Evolutionary conservation across 768 basidiomycete species (phyloP).

Genomic region (Cubamyces lactineus): DNA sequence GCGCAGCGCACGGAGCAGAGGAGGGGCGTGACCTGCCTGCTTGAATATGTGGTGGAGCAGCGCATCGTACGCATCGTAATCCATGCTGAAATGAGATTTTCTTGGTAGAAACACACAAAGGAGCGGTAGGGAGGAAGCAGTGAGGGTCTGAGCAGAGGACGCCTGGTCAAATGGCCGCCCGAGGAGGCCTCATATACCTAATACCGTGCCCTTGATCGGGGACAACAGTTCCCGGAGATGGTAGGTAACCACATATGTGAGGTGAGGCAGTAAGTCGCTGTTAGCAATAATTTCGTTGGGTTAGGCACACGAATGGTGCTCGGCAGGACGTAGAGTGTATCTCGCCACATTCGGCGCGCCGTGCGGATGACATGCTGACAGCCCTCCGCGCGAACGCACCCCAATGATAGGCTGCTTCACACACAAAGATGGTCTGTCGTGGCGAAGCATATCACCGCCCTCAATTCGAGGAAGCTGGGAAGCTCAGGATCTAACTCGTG

Average conservation of each 20-base stretch:
- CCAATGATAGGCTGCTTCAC: conserved; percentile 1
- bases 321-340: conserved; percentile 6
- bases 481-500: not conserved
- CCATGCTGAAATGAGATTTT: conserved; percentile 44
- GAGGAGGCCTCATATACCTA: no score
- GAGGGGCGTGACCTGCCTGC: conserved; percentile 46
- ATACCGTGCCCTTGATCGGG: no score
- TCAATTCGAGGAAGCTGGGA: conserved; percentile 13
- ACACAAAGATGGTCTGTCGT: conserved; percentile 7
- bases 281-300: not conserved
- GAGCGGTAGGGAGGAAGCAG: not conserved
- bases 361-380: conserved; percentile 14
- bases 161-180: not conserved
- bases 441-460: conserved; percentile 3
- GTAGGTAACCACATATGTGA: not conserved
- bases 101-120: not conserved
- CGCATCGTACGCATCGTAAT: conserved; percentile 77
- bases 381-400: conserved; percentile 13
- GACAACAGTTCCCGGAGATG: not conserved
- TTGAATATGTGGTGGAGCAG: conserved; percentile 80
- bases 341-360: conserved; percentile 8
- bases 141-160: not conserved
- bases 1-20: not conserved
- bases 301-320: not conserved
- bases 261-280: conserved; percentile 1